These are phyloP conservation scores for Chytriomyces confervae DNA, from an alignment of 192 early-diverging fungal genomes.

Conservation along the genomic window DNA sequence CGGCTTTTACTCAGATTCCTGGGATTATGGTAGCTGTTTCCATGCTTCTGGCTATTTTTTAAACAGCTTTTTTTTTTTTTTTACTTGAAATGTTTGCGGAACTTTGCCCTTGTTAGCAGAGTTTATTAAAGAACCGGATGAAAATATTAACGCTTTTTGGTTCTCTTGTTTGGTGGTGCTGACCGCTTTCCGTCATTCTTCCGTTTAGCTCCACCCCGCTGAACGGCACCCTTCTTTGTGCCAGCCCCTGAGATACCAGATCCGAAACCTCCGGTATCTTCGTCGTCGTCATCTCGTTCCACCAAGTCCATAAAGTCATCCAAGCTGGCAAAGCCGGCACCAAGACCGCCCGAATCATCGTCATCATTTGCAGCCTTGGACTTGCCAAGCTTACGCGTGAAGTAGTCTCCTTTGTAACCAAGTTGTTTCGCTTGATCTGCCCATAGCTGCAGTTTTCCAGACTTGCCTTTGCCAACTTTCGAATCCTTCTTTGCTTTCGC, in stretches of 20 bases:
- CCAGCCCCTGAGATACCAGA: not conserved
- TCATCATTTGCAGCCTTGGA: conserved; percentile 39
- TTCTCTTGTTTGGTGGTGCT: conserved; percentile 5
- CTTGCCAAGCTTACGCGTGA: conserved; percentile 45
- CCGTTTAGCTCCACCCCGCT: conserved; percentile 9
- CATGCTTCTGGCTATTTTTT: no score
- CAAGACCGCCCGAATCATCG: conserved; percentile 42
- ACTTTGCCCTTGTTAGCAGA: no score
- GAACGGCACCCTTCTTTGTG: not conserved
- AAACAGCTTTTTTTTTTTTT: no score
- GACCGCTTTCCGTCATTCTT: conserved; percentile 5
- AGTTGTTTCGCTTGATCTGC: conserved; percentile 58
- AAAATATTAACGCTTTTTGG: conserved; percentile 12
- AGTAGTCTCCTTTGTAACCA: conserved; percentile 62
- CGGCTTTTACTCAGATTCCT: no score
- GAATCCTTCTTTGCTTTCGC: conserved; percentile 53
- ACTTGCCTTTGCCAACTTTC: conserved; percentile 49
- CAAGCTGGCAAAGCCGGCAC: conserved; percentile 65
- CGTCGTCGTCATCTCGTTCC: conserved; percentile 55
- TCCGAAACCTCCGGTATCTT: conserved; percentile 31
- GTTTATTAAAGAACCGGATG: no score
- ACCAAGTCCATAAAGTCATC: conserved; percentile 64
- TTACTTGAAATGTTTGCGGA: no score
- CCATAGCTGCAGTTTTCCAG: conserved; percentile 53
- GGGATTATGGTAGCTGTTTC: no score